Conservation (phyloP, 2,329 filamentous ascomycete species). For the Monosporascus sp. region DNA sequence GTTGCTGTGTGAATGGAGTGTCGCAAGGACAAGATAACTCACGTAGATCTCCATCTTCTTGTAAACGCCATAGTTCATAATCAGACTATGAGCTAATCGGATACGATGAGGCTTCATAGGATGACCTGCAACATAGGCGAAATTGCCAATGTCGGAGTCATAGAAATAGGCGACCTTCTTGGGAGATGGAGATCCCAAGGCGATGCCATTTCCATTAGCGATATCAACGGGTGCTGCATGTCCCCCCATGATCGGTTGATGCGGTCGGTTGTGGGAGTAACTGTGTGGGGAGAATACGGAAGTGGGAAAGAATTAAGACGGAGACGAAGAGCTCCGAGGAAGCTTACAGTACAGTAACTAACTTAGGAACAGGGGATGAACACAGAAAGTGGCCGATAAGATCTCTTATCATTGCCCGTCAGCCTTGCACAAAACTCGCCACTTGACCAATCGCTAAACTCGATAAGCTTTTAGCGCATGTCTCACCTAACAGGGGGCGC, state of each 20-base stretch:
- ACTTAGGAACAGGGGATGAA: no score
- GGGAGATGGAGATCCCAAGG: slow-evolving; percentile 36
- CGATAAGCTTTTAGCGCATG: not conserved
- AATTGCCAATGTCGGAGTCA: slow-evolving; percentile 96
- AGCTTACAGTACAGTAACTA: not conserved
- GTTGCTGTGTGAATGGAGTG: slow-evolving; percentile 18
- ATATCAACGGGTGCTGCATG: slow-evolving; percentile 46
- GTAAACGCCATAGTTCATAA: slow-evolving; percentile 93
- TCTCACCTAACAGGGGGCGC: not conserved
- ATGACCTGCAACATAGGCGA: slow-evolving; percentile 93
- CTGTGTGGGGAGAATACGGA: slow-evolving; percentile 5
- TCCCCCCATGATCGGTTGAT: slow-evolving; percentile 36
- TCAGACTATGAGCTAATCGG: slow-evolving; percentile 88
- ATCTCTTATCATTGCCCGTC: not conserved
- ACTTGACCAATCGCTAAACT: not conserved
- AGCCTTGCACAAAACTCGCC: not conserved
- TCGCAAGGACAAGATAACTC: slow-evolving; percentile 38
- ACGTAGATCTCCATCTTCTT: slow-evolving; percentile 96
- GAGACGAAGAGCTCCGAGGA: not conserved
- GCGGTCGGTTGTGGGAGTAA: not conserved
- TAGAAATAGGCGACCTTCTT: slow-evolving; percentile 98
- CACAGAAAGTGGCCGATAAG: no score
- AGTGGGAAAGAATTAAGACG: slow-evolving; percentile 1
- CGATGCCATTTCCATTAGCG: slow-evolving; percentile 45
- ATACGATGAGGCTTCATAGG: slow-evolving; percentile 99